These are phyloP conservation scores for Heracleum sosnowskyi DNA, from an alignment of 129 eudicot species.

Conservation along the genomic window DNA sequence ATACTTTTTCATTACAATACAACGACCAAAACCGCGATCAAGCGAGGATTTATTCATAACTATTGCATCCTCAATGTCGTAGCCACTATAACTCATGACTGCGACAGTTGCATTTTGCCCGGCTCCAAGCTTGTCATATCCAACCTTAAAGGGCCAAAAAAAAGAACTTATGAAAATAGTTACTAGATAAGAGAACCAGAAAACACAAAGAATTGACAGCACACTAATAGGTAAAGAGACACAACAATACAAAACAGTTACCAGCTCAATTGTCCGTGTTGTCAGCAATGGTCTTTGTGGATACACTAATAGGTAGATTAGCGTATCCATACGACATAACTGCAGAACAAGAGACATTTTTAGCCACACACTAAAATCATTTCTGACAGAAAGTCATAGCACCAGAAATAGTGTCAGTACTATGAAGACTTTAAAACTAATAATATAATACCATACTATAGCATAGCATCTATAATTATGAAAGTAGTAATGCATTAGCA, in stretches of 20 bases:
- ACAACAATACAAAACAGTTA: background rate
- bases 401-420: background rate
- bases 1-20: conserved; percentile 94
- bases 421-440: background rate
- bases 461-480: background rate
- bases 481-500: background rate
- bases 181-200: background rate
- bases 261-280: conserved; percentile 92
- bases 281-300: conserved; percentile 94
- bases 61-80: conserved; percentile 97
- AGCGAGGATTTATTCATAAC: conserved; percentile 95
- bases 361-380: background rate
- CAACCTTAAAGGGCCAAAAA: conserved; percentile 10
- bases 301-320: conserved; percentile 87
- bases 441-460: background rate
- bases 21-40: conserved; percentile 99
- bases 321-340: conserved; percentile 79
- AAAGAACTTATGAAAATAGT: background rate
- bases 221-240: background rate
- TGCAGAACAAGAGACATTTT: background rate
- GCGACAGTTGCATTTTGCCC: conserved; percentile 99
- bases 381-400: background rate
- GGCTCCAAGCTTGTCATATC: conserved; percentile 92
- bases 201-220: background rate
- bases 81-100: conserved; percentile 98